Evolutionary conservation across 202 grass and related monocot genomes (phyloP).

Genomic region (Musa balbisiana): DNA sequence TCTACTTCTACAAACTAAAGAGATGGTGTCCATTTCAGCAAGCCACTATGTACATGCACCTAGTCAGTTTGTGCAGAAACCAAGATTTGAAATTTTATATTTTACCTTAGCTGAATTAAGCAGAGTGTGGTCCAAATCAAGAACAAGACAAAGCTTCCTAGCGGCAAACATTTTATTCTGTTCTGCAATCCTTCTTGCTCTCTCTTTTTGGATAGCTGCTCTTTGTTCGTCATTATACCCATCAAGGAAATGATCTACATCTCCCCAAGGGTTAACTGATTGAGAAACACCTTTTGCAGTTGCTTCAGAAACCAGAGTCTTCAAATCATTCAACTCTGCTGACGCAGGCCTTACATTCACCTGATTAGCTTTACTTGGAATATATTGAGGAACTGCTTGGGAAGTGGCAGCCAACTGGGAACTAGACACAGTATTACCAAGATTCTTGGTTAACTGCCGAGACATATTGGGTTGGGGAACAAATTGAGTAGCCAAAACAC

Average conservation of each 20-base stretch:
- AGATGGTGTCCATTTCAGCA: conserved; percentile 11
- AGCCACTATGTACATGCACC: conserved; percentile 15
- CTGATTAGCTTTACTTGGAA: conserved; percentile 28
- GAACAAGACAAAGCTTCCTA: conserved; percentile 78
- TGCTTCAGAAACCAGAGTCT: conserved; percentile 23
- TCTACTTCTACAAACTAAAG: conserved; percentile 86
- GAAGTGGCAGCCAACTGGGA: conserved; percentile 46
- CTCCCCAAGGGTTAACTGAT: conserved; percentile 47
- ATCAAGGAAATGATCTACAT: conserved; percentile 69
- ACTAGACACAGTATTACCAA: conserved; percentile 35
- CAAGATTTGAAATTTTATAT: neutral
- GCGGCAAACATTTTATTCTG: conserved; percentile 81
- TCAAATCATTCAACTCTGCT: conserved; percentile 32
- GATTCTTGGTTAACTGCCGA: conserved; percentile 16
- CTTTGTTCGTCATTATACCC: conserved; percentile 92
- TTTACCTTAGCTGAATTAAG: conserved; percentile 94
- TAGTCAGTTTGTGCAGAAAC: conserved; percentile 16
- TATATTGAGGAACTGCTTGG: conserved; percentile 19
- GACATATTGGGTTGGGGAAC: conserved; percentile 4
- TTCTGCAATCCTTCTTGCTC: conserved; percentile 75
- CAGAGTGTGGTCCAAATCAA: conserved; percentile 96
- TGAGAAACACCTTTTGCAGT: neutral
- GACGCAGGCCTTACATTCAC: conserved; percentile 23
- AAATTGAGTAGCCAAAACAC: conserved; percentile 30
- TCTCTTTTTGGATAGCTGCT: conserved; percentile 92